Base-by-base conservation (phyloP, 257 asterid genomes). In the Marsdenia floribunda region DNA sequence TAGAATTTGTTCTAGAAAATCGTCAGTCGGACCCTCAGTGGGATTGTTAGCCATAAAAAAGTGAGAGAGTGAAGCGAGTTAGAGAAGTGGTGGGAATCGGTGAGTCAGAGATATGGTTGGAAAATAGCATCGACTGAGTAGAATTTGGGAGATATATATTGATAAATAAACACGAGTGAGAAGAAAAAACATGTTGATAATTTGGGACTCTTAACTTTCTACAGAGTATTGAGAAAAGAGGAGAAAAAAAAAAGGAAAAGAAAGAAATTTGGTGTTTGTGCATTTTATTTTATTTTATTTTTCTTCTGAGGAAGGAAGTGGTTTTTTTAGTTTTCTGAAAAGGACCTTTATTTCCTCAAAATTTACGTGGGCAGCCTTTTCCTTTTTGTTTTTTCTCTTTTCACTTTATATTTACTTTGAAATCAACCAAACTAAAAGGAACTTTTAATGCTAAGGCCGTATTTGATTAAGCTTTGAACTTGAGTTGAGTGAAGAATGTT, bases 1-100 rank as follows among this genome's bases (percentile, higher is more conserved):
- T 33, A 95, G 74, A 72, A 95, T 84, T 80, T 92, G 97, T 73
- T 95, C 99, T 46, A 95, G 80, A 83, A 95, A 95, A 78, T 95
- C 99, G 80, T 95, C 99, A 46, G 97, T 85, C 0, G 97, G 78
- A 46, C 88, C 73, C 52, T 92, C 98, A 16, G 88, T 80, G 5
- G 86, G 89, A 75, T 95, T 89, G 84, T 87, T 90, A 54, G 97
- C 92, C 99, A 92, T 92, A 9, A 80, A 75, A 44, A 37, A 71
- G 76, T 68, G 52, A 73, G 68, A 21, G 65, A 8, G 10, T 38
- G 63, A 47, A 53, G 59, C 63, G 77, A 76, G 80, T 66, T 60
- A 37, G 44, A 58, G 18, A 72, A 75, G 57, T 55, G 71, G 22
- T 12, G 42, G 52, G 67, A 75, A 79, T 65, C 75, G 66, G 59